Percentiles rank a stretch among this genome's conserved stretches.
Conservation (phyloP, 2,329 filamentous ascomycete species). For the Epichloe elymi region DNA sequence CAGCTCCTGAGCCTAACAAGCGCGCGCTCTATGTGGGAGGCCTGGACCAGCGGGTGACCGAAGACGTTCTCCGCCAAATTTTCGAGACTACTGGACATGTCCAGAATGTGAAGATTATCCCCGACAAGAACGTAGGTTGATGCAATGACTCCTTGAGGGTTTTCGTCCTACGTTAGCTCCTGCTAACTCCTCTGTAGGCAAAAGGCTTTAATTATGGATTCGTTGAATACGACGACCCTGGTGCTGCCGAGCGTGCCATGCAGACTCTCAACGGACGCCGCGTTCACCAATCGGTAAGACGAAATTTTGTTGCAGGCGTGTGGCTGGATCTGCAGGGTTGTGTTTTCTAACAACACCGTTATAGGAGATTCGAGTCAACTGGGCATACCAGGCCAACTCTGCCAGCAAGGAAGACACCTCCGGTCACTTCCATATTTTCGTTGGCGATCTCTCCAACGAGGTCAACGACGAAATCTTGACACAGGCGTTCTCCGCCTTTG, state of each 20-base stretch:
- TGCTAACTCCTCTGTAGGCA: constrained; percentile 42
- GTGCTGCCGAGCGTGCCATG: constrained; percentile 93
- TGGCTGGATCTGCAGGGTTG: background rate
- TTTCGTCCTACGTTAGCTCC: constrained; percentile 1
- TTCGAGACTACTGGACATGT: constrained; percentile 98
- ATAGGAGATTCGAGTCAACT: constrained; percentile 97
- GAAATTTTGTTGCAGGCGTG: background rate
- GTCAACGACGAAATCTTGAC: constrained; percentile 92
- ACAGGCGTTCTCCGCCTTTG: constrained; percentile 92
- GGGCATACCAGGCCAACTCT: constrained; percentile 96
- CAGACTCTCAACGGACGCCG: constrained; percentile 88
- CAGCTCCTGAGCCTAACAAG: constrained; percentile 97
- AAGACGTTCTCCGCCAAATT: constrained; percentile 92
- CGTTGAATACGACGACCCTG: constrained; percentile 96
- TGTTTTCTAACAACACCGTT: constrained; percentile 8
- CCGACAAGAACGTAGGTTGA: constrained; percentile 92
- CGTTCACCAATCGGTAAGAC: constrained; percentile 76
- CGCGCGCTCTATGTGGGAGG: constrained; percentile 92
- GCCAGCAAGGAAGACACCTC: constrained; percentile 94
- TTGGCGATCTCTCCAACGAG: constrained; percentile 94
- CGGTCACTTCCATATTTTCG: constrained; percentile 97
- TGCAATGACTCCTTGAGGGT: constrained; percentile 5
- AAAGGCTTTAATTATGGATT: constrained; percentile 99
- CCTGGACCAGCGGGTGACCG: constrained; percentile 85
- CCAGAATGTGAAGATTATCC: constrained; percentile 98